Conservation (phyloP, 2,329 filamentous ascomycete genomes). For the Seiridium unicorne region DNA sequence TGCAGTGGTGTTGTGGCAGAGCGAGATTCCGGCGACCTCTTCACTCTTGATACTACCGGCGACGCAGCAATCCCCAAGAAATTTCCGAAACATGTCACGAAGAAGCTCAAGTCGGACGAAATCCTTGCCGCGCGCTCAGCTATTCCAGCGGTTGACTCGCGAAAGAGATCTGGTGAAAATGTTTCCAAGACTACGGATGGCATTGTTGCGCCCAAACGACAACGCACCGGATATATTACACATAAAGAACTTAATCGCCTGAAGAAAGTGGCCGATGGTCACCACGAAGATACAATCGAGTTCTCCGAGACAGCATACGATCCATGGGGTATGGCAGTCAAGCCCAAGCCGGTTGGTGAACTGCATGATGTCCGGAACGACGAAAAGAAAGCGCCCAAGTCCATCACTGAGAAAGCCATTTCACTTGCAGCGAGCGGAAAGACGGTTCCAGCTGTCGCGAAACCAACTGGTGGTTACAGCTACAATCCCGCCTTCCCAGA, state of each 20-base stretch:
- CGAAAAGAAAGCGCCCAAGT: conserved; percentile 68
- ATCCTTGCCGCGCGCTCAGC: conserved; percentile 84
- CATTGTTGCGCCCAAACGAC: conserved; percentile 70
- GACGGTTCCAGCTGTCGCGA: conserved; percentile 71
- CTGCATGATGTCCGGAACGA: conserved; percentile 39
- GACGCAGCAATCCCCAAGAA: conserved; percentile 65
- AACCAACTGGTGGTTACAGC: conserved; percentile 78
- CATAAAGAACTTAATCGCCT: conserved; percentile 81
- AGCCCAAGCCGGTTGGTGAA: conserved; percentile 19
- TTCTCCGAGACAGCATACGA: conserved; percentile 70
- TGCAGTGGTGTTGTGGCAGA: conserved; percentile 80
- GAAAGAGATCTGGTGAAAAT: conserved; percentile 67
- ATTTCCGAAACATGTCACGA: conserved; percentile 65
- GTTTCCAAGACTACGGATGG: conserved; percentile 65
- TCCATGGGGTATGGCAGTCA: conserved; percentile 61
- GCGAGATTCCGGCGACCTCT: conserved; percentile 79
- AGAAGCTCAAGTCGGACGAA: conserved; percentile 84
- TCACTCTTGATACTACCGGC: conserved; percentile 76
- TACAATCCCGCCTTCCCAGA: conserved; percentile 91
- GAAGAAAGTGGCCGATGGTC: conserved; percentile 74
- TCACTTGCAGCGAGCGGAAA: conserved; percentile 84
- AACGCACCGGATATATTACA: conserved; percentile 76
- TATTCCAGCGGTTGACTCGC: conserved; percentile 73
- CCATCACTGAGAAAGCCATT: conserved; percentile 73
- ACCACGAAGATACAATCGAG: conserved; percentile 53